Conservation (phyloP, 1,284 basidiomycete species). For the Amylostereum areolatum region DNA sequence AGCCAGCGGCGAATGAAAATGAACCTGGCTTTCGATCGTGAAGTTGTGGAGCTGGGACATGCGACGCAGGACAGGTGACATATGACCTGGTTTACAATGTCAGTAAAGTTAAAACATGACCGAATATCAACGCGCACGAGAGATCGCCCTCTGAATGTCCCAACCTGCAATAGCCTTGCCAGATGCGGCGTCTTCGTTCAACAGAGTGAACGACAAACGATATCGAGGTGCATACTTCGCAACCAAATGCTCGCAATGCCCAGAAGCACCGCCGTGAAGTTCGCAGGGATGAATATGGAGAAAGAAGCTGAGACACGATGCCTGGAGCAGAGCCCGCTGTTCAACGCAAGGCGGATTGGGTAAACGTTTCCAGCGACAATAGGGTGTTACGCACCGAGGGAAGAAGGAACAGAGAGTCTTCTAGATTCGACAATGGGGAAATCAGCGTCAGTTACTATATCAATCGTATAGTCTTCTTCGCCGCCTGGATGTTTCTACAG, state of each 20-base stretch:
- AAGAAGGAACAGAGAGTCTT: not conserved
- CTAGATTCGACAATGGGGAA: not conserved
- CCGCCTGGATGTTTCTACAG: not conserved
- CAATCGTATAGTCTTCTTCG: not conserved
- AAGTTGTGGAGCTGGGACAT: conserved; percentile 79
- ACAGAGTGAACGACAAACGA: conserved; percentile 74
- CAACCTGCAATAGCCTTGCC: conserved; percentile 60
- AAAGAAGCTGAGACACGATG: conserved; percentile 48
- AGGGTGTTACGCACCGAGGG: not conserved
- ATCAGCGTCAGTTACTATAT: not conserved
- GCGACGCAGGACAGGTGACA: conserved; percentile 59
- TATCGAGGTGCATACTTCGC: conserved; percentile 75
- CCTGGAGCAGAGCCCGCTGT: conserved; percentile 32
- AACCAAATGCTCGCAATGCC: conserved; percentile 43
- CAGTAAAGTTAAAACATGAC: not conserved
- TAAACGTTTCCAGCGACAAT: no score
- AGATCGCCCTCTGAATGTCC: conserved; percentile 51
- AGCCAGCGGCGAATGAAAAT: conserved; percentile 86
- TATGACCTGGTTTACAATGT: conserved; percentile 45
- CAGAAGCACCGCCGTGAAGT: conserved; percentile 6
- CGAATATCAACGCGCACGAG: conserved; percentile 9
- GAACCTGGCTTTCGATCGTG: conserved; percentile 90
- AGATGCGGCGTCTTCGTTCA: conserved; percentile 82
- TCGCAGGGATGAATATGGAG: conserved; percentile 17
- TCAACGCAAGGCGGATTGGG: not conserved